These are phyloP conservation scores for Lepidium campestre DNA, from an alignment of 441 rosid genomes.

Conservation along the genomic window DNA sequence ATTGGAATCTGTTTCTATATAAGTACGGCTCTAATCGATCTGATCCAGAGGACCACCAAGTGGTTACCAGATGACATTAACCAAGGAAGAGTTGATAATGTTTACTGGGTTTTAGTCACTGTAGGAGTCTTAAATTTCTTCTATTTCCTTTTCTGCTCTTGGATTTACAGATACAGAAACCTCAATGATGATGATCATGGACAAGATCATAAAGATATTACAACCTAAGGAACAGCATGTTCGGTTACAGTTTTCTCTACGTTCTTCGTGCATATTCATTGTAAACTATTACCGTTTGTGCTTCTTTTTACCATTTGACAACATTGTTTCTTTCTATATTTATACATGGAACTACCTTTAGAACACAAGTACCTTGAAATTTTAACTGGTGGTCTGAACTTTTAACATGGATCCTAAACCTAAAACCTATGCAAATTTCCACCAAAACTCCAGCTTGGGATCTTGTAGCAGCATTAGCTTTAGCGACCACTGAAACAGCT, in stretches of 20 bases:
- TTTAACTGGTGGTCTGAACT: too few relatives aligned
- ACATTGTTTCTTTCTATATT: too few relatives aligned
- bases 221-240: neutral
- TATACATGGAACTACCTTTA: too few relatives aligned
- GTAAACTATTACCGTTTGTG: too few relatives aligned
- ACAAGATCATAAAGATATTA: neutral
- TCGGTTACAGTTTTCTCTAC: neutral
- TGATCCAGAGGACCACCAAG: slow-evolving; percentile 19
- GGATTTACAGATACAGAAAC: slow-evolving; percentile 3
- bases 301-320: too few relatives aligned
- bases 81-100: slow-evolving; percentile 37
- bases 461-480: too few relatives aligned
- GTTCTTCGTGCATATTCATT: too few relatives aligned
- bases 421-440: too few relatives aligned
- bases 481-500: too few relatives aligned
- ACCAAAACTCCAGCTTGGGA: too few relatives aligned
- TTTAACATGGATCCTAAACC: too few relatives aligned
- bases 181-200: neutral
- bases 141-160: slow-evolving; percentile 14
- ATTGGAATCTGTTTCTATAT: slow-evolving; percentile 36
- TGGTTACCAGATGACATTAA: slow-evolving; percentile 46
- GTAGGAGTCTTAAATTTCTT: slow-evolving; percentile 11
- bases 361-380: too few relatives aligned
- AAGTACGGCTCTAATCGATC: slow-evolving; percentile 29
- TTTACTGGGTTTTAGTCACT: slow-evolving; percentile 35